These are phyloP conservation scores for Straminergon stramineum DNA, from an alignment of 225 moss, liverwort and hornwort genomes.

Conservation along the genomic window DNA sequence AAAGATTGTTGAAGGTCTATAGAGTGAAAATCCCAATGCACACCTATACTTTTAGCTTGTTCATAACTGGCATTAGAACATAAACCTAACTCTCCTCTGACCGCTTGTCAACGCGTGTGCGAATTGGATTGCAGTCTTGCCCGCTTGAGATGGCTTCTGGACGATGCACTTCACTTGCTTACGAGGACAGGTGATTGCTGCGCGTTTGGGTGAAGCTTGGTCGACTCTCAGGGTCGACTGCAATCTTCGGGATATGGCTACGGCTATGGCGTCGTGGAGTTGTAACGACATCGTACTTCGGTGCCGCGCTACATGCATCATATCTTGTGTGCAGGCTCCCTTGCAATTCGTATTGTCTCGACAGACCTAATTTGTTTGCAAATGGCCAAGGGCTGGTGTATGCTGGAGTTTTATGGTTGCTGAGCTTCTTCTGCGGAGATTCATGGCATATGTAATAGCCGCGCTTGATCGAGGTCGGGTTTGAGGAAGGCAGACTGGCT, in stretches of 20 bases:
- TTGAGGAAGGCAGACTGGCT: too few species aligned
- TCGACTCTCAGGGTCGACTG: neutral
- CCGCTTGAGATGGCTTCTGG: neutral
- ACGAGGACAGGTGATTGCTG: neutral
- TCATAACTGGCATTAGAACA: too few species aligned
- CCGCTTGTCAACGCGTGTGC: neutral
- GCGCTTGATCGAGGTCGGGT: too few species aligned
- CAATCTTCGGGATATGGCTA: neutral
- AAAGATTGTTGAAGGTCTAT: too few species aligned
- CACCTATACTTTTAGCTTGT: too few species aligned
- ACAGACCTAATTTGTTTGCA: too few species aligned
- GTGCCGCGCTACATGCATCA: neutral
- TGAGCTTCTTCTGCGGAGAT: too few species aligned
- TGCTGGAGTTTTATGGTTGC: too few species aligned
- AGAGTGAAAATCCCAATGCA: too few species aligned
- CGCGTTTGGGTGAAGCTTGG: neutral
- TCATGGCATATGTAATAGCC: too few species aligned
- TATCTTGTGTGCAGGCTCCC: neutral
- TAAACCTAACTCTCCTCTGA: neutral
- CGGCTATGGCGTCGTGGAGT: neutral
- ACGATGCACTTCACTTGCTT: neutral
- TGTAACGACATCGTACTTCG: neutral
- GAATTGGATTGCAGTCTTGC: neutral
- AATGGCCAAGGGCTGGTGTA: too few species aligned
- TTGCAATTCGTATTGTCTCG: too few species aligned